These are phyloP conservation scores for Puccinellia tenuiflora DNA, from an alignment of 176 grass and related monocot species.

Conservation along the genomic window DNA sequence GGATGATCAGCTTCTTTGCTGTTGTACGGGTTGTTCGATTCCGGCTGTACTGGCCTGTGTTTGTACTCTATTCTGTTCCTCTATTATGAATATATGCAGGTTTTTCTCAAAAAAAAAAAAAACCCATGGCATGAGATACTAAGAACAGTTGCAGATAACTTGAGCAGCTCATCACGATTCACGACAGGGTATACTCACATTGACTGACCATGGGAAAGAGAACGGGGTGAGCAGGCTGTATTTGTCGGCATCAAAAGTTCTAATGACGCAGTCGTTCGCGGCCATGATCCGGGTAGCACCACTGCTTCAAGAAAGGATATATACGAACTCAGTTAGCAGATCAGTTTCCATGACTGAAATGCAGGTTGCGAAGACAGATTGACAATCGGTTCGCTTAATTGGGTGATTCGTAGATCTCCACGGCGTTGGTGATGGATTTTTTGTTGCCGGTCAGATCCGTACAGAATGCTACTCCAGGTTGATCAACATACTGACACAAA, in stretches of 20 bases:
- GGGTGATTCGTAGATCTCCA: constrained; percentile 42
- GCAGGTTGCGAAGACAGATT: neutral
- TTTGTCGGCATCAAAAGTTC: constrained; percentile 51
- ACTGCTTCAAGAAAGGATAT: constrained; percentile 25
- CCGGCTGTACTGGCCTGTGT: too few species aligned
- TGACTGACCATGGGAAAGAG: constrained; percentile 69
- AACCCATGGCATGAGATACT: neutral
- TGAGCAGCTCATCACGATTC: neutral
- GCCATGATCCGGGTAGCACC: constrained; percentile 40
- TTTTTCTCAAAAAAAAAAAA: too few species aligned
- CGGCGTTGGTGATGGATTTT: constrained; percentile 73
- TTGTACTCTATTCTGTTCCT: too few species aligned
- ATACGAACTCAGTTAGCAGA: neutral
- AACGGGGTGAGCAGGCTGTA: constrained; percentile 34
- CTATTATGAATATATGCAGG: too few species aligned
- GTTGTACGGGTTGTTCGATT: too few species aligned
- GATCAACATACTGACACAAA: constrained; percentile 48
- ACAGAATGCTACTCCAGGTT: constrained; percentile 51
- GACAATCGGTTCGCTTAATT: constrained; percentile 24
- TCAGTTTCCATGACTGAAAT: neutral
- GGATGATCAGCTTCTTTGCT: too few species aligned
- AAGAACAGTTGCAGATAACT: neutral
- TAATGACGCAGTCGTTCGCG: constrained; percentile 56
- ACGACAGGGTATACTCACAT: constrained; percentile 49
- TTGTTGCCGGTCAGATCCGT: constrained; percentile 51